Base-by-base conservation (phyloP, 2,329 filamentous ascomycete species). In the Hirsutella thompsonii region DNA sequence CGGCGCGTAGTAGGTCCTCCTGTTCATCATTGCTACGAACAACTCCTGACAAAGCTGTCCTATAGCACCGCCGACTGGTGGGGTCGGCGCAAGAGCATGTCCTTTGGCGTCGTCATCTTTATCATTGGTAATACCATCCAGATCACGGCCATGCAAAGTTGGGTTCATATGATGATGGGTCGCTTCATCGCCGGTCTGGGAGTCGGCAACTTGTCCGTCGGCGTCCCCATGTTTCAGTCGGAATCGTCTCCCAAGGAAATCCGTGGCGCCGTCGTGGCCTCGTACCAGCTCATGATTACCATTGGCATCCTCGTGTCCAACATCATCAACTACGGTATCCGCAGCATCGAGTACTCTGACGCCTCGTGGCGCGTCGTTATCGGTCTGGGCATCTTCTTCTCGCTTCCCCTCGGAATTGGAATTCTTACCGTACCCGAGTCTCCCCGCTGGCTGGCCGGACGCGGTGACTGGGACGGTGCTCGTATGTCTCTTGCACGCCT, bases 281-380 rank as follows among this genome's bases (percentile, higher is more conserved):
- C 72, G n/a, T 85, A 84, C 58, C 81, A 85, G 59, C 72, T 85
- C 14, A 78, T 83, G 62, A 81, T 85, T 55, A 85, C 80, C 1
- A 64, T 83, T 21, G 81, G 81, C 28, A 83, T 85, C 47, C 73
- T 76, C 40, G 55, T 70, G 18, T 64, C 70, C 41, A 72, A 73
- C 48, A 60, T 69, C 41, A 65, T 77, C 50, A 76, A 76, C 56
- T 74, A 63, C 40, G 71, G 68, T 35, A 63, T 70, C 9, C 60
- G 64, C 35, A 52, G 50, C 9, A 66, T 70, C 8, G 32, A 34
- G 47, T 43, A 69, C 3, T 55, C 55, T 0, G 56, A 63, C 34
- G 58, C 55, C 0, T 72, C 74, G 1, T 85, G 81, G 76, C 69
- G 79, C 37, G 70, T 81, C 19, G 70, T 81, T 34, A 74, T 79